Evolutionary conservation across 495 filamentous ascomycete species (phyloP).

Genomic region (Penicillium odoratum): DNA sequence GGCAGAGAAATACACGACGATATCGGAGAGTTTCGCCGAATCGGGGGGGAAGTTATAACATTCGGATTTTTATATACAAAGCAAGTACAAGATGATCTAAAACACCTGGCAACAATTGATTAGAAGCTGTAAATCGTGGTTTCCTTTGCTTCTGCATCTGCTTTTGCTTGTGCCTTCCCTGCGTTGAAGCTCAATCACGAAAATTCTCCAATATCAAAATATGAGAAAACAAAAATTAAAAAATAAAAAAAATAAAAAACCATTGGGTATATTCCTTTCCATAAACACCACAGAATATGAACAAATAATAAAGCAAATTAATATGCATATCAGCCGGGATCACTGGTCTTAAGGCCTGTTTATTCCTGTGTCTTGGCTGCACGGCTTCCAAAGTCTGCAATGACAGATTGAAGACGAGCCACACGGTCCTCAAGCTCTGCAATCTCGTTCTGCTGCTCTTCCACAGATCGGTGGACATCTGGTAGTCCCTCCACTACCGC

Average conservation of each 20-base stretch:
- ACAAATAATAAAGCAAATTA: not conserved
- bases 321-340: not conserved
- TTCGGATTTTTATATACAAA: too few species aligned
- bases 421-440: constrained; percentile 67
- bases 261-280: constrained; percentile 31
- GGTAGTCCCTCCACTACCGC: constrained; percentile 66
- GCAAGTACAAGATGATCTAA: too few species aligned
- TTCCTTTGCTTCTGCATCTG: not conserved
- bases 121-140: too few species aligned
- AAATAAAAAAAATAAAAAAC: not conserved
- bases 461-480: constrained; percentile 68
- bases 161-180: not conserved
- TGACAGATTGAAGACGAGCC: constrained; percentile 56
- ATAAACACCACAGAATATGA: constrained; percentile 15
- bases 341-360: too few species aligned
- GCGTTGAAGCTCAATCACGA: not conserved
- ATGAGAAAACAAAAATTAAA: constrained; percentile 1
- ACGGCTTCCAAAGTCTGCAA: constrained; percentile 42
- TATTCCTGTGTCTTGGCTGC: not conserved
- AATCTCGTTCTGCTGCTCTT: constrained; percentile 83
- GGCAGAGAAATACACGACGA: constrained; percentile 21
- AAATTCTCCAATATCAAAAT: not conserved
- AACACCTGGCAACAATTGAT: too few species aligned
- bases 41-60: constrained; percentile 1
- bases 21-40: constrained; percentile 31